These are phyloP conservation scores for Asterochloris erici DNA, from an alignment of 139 green algal species.

Conservation along the genomic window DNA sequence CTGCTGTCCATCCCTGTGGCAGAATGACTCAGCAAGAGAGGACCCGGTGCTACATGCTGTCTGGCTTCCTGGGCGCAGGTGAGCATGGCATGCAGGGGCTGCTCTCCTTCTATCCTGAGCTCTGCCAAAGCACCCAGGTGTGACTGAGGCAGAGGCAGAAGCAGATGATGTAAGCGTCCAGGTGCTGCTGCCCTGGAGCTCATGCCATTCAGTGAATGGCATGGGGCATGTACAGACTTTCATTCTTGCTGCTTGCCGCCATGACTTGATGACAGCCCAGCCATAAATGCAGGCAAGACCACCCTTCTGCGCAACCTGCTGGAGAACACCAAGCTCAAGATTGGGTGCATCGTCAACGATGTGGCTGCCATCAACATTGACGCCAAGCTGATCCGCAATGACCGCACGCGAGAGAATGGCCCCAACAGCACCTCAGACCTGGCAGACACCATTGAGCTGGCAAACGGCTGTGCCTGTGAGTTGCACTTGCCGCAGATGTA, in stretches of 20 bases:
- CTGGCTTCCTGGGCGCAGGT: background rate
- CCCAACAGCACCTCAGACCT: conserved; percentile 60
- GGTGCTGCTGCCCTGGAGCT: no score
- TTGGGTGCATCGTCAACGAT: conserved; percentile 95
- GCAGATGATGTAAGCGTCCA: background rate
- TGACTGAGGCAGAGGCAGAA: no score
- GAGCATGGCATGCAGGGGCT: background rate
- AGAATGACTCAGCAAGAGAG: no score
- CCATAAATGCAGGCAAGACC: conserved; percentile 72
- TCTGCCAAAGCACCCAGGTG: no score
- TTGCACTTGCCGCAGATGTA: background rate
- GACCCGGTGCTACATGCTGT: no score
- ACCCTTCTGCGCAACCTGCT: conserved; percentile 85
- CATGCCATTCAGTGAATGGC: background rate
- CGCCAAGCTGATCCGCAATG: conserved; percentile 73
- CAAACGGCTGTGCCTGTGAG: conserved; percentile 92
- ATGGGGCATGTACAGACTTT: background rate
- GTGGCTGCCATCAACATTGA: conserved; percentile 92
- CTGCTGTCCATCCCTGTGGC: no score
- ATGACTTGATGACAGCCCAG: background rate
- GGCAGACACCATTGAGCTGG: conserved; percentile 90
- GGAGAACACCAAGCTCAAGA: conserved; percentile 76
- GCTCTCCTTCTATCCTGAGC: background rate
- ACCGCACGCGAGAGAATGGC: conserved; percentile 20
- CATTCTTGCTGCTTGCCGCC: background rate